A percentile compares a stretch with the other conserved stretches of the same genome.
These are phyloP conservation scores for Chalaropsis ovoidea DNA, from an alignment of 2,329 filamentous ascomycete genomes.

Conservation along the genomic window DNA sequence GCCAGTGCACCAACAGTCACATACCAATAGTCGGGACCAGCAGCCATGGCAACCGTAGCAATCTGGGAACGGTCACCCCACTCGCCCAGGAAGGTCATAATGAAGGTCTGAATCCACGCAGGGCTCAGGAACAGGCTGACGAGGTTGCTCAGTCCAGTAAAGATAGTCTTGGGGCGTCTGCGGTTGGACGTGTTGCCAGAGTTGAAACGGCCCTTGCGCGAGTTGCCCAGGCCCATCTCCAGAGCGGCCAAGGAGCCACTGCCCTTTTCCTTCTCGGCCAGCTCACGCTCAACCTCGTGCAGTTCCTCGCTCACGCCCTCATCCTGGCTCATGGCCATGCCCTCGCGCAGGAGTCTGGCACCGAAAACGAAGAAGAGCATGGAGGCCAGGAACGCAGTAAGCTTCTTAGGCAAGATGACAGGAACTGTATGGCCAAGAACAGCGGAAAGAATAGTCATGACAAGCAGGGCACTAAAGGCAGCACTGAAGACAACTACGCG, in stretches of 20 bases:
- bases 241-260: constrained; percentile 51
- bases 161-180: constrained; percentile 35
- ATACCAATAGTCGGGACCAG: constrained; percentile 98
- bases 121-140: constrained; percentile 81
- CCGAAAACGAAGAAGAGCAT: constrained; percentile 85
- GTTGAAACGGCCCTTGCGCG: constrained; percentile 66
- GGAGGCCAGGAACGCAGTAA: constrained; percentile 80
- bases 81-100: constrained; percentile 97
- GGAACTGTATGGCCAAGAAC: constrained; percentile 87
- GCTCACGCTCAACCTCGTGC: constrained; percentile 88
- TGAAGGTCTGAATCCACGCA: constrained; percentile 96
- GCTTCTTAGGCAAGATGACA: constrained; percentile 74
- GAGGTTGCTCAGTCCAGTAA: constrained; percentile 69
- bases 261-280: constrained; percentile 86
- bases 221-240: constrained; percentile 70
- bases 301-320: constrained; percentile 95
- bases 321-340: constrained; percentile 75
- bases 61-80: constrained; percentile 98
- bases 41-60: constrained; percentile 96
- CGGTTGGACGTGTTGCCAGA: constrained; percentile 55
- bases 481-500: constrained; percentile 88
- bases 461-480: constrained; percentile 79
- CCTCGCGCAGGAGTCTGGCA: constrained; percentile 71
- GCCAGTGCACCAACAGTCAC: constrained; percentile 80
- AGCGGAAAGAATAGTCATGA: constrained; percentile 92